phyloP scores from a whole-genome alignment of 2,329 filamentous ascomycete species.

The Calonectria henricotiae region DNA sequence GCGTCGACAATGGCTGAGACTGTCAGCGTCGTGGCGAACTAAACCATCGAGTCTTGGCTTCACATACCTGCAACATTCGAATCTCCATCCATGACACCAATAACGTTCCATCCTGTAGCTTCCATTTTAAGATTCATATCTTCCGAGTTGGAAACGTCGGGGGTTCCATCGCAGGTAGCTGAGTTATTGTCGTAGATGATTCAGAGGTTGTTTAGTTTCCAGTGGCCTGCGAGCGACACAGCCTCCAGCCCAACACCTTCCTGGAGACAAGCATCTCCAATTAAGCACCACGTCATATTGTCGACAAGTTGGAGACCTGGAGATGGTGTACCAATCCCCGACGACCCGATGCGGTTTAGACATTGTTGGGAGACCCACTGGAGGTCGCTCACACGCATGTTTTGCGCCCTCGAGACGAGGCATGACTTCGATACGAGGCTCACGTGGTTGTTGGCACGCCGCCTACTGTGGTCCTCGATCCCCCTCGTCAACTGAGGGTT shows the following conservation, averaged over 20 bases:
- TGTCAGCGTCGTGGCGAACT: not conserved
- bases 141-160: slow-evolving; percentile 70
- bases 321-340: no score
- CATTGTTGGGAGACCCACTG: not conserved
- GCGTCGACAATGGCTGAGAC: slow-evolving; percentile 59
- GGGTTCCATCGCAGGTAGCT: slow-evolving; percentile 72
- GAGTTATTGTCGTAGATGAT: slow-evolving; percentile 76
- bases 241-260: slow-evolving; percentile 74
- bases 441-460: not conserved
- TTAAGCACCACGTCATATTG: slow-evolving; percentile 72
- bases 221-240: slow-evolving; percentile 71
- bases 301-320: slow-evolving; percentile 57
- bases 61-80: slow-evolving; percentile 60
- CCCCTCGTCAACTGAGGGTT: not conserved
- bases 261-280: slow-evolving; percentile 72
- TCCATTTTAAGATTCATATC: slow-evolving; percentile 73
- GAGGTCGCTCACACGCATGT: not conserved
- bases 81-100: slow-evolving; percentile 69
- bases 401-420: not conserved
- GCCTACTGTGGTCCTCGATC: not conserved
- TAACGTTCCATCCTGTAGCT: slow-evolving; percentile 71
- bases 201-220: slow-evolving; percentile 70
- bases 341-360: not conserved
- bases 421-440: not conserved
- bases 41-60: not conserved